Percentiles rank a stretch among this genome's conserved stretches.
These are phyloP conservation scores for Spizellomyces punctatus DNA, from an alignment of 192 early-diverging fungal species.

Conservation along the genomic window DNA sequence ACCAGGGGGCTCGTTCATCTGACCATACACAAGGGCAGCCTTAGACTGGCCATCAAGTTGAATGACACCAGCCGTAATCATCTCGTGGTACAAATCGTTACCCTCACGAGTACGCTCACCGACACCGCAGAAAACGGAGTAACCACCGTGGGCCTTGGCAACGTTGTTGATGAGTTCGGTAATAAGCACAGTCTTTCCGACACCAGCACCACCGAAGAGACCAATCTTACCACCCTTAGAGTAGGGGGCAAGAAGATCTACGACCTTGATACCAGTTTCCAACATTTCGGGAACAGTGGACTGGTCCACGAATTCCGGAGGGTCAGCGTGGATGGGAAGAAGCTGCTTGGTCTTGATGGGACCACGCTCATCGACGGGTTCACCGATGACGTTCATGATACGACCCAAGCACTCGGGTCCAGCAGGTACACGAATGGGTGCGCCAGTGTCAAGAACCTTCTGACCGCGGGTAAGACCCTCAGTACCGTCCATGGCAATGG, in stretches of 20 bases:
- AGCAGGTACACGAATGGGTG: slow-evolving; percentile 90
- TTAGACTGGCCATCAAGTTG: slow-evolving; percentile 92
- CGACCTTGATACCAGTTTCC: slow-evolving; percentile 98
- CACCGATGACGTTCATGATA: slow-evolving; percentile 99
- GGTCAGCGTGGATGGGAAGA: slow-evolving; percentile 86
- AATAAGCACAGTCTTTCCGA: slow-evolving; percentile 99
- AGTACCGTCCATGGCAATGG: slow-evolving; percentile 99
- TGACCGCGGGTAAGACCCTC: slow-evolving; percentile 97
- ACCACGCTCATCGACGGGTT: slow-evolving; percentile 97
- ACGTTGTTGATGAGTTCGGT: slow-evolving; percentile 99
- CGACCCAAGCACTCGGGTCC: slow-evolving; percentile 94
- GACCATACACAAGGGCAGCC: slow-evolving; percentile 95
- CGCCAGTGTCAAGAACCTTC: slow-evolving; percentile 89
- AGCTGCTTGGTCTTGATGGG: slow-evolving; percentile 90
- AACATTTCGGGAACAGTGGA: slow-evolving; percentile 92
- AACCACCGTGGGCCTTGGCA: slow-evolving; percentile 98
- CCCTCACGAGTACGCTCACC: slow-evolving; percentile 99
- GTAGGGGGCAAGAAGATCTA: slow-evolving; percentile 96
- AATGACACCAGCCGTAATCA: slow-evolving; percentile 95
- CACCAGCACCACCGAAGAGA: slow-evolving; percentile 98
- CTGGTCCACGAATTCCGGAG: slow-evolving; percentile 95
- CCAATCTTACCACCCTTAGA: slow-evolving; percentile 98
- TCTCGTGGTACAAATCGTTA: slow-evolving; percentile 99
- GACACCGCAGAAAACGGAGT: slow-evolving; percentile 97
- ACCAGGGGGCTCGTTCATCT: slow-evolving; percentile 99